Conservation (phyloP, 169 alveolate species). For the Plasmodium chabaudi region DNA sequence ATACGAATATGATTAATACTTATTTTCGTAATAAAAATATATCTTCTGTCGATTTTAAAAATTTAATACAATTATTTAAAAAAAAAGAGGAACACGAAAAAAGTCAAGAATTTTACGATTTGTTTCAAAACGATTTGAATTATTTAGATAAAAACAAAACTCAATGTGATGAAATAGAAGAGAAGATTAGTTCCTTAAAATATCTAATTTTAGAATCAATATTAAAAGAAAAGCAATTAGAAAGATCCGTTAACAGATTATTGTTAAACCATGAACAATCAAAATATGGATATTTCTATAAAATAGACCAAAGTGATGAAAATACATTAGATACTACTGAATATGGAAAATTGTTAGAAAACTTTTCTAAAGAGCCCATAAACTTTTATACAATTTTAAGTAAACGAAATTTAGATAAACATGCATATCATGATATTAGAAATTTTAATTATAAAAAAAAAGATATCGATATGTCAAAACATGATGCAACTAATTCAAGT, state of each 20-base stretch:
- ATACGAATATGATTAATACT: constrained; percentile 18
- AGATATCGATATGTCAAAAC: constrained; percentile 11
- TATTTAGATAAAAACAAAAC: constrained; percentile 64
- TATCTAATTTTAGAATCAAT: constrained; percentile 54
- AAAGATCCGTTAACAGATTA: constrained; percentile 66
- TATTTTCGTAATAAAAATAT: constrained; percentile 31
- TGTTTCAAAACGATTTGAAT: constrained; percentile 57
- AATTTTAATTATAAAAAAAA: constrained; percentile 60
- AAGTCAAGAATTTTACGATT: constrained; percentile 44
- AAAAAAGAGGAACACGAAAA: constrained; percentile 47
- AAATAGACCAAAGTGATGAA: constrained; percentile 59
- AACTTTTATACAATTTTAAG: constrained; percentile 57
- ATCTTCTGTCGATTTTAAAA: constrained; percentile 32
- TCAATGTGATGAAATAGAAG: constrained; percentile 69
- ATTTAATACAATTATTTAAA: constrained; percentile 49
- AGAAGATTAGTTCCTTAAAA: constrained; percentile 49
- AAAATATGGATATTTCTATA: constrained; percentile 65
- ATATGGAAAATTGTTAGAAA: constrained; percentile 68
- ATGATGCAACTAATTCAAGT: constrained; percentile 21
- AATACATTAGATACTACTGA: constrained; percentile 63
- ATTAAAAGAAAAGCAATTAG: constrained; percentile 71
- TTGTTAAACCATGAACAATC: constrained; percentile 60
- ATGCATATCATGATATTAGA: constrained; percentile 72
- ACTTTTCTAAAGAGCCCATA: constrained; percentile 60
- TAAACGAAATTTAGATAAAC: constrained; percentile 65